Conservation (phyloP, 768 basidiomycete species). For the Mycena galopus region DNA sequence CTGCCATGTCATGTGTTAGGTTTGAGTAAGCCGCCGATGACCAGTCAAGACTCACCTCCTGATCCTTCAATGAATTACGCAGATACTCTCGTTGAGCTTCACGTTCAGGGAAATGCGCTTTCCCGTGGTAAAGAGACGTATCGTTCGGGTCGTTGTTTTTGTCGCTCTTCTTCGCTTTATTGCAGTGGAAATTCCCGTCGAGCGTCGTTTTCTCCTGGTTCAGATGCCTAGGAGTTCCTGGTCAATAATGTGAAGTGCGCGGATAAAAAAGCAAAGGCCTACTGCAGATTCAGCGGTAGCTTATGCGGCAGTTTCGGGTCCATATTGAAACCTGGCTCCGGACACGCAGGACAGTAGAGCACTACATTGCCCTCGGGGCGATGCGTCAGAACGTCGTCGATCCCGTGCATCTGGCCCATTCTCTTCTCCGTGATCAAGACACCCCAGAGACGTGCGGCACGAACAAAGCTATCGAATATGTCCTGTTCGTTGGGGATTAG, state of each 20-base stretch:
- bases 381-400: neutral
- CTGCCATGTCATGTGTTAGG: conserved; percentile 11
- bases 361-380: neutral
- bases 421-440: conserved; percentile 22
- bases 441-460: conserved; percentile 41
- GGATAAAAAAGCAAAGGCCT: neutral
- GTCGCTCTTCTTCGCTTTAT: too few species aligned
- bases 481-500: neutral
- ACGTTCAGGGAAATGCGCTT: too few species aligned
- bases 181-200: conserved; percentile 11
- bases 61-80: too few species aligned
- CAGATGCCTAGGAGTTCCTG: conserved; percentile 7
- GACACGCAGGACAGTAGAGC: conserved; percentile 17
- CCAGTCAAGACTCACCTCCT: too few species aligned
- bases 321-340: conserved; percentile 24
- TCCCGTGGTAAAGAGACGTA: too few species aligned
- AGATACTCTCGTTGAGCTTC: too few species aligned
- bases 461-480: conserved; percentile 42
- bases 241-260: neutral
- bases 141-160: too few species aligned
- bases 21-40: too few species aligned
- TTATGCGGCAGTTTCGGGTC: conserved; percentile 1
- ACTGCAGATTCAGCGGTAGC: neutral
- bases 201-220: neutral
- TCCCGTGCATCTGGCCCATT: neutral